These are phyloP conservation scores for Rachicladosporium sp. DNA, from an alignment of 2,329 filamentous ascomycete species.

Conservation along the genomic window DNA sequence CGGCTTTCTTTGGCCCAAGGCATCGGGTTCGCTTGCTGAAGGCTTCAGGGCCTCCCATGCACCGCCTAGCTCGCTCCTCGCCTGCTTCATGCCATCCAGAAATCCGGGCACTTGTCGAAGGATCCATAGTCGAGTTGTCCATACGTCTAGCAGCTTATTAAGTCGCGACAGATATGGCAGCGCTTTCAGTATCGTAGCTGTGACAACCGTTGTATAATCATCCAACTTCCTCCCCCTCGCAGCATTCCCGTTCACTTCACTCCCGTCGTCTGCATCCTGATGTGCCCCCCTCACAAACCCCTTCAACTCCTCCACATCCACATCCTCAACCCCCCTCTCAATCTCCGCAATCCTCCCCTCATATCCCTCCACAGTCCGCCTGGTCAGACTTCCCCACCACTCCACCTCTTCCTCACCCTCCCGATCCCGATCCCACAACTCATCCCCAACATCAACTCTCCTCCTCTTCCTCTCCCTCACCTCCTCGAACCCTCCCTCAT, in stretches of 20 bases:
- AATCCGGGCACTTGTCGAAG: constrained; percentile 61
- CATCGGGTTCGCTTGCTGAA: not conserved
- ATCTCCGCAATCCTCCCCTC: constrained; percentile 67
- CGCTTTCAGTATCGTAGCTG: constrained; percentile 79
- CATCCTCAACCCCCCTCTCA: constrained; percentile 50
- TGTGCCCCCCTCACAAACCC: constrained; percentile 73
- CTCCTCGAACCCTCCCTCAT: constrained; percentile 4
- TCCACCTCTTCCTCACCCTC: constrained; percentile 23
- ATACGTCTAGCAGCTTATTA: constrained; percentile 59
- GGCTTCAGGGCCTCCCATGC: constrained; percentile 46
- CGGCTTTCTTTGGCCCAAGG: too few relatives aligned
- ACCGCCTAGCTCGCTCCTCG: constrained; percentile 50
- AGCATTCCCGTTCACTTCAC: constrained; percentile 10
- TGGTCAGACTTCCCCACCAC: constrained; percentile 61
- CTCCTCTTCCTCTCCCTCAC: constrained; percentile 13
- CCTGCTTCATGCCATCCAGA: constrained; percentile 50
- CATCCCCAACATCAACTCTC: constrained; percentile 4
- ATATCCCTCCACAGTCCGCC: constrained; percentile 52
- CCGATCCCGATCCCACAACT: not conserved
- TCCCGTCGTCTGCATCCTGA: constrained; percentile 30
- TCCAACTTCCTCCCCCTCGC: constrained; percentile 45
- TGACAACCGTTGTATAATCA: constrained; percentile 81
- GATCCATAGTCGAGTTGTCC: constrained; percentile 65
- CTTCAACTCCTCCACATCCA: constrained; percentile 81
- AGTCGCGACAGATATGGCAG: constrained; percentile 70